A percentile compares a stretch with the other conserved stretches of the same genome.
These are phyloP conservation scores for Quercus ilex DNA, from an alignment of 306 rosid species.

Conservation along the genomic window DNA sequence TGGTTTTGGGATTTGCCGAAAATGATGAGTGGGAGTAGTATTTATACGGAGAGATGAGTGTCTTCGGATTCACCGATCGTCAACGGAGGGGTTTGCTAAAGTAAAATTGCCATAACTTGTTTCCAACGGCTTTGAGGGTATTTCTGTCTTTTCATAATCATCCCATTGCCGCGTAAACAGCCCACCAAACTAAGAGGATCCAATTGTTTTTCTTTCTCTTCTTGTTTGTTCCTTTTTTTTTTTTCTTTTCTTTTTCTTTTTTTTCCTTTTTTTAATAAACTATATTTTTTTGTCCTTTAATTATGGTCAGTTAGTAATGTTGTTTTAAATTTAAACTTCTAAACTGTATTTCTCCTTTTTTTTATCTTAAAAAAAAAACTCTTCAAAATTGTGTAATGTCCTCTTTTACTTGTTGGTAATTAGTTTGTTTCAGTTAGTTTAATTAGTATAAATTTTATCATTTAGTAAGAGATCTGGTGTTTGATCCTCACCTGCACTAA, in stretches of 20 bases:
- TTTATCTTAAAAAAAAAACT: too few relatives aligned
- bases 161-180: constrained; percentile 42
- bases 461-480: too few relatives aligned
- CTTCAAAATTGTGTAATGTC: too few relatives aligned
- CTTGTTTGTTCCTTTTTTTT: neutral
- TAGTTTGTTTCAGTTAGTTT: too few relatives aligned
- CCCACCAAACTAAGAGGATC: neutral
- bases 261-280: too few relatives aligned
- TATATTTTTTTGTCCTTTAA: too few relatives aligned
- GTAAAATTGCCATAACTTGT: neutral
- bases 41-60: neutral
- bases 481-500: accelerated
- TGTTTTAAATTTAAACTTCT: too few relatives aligned
- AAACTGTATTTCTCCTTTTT: too few relatives aligned
- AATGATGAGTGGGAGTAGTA: neutral
- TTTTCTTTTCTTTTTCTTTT: neutral
- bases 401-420: too few relatives aligned
- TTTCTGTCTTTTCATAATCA: neutral
- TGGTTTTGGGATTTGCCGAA: neutral
- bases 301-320: too few relatives aligned
- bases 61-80: constrained; percentile 22
- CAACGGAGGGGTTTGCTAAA: neutral
- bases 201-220: neutral
- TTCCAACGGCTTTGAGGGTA: constrained; percentile 11
- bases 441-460: too few relatives aligned